Base-by-base conservation (phyloP, 2,329 filamentous ascomycete genomes). In the Xylariales sp. region DNA sequence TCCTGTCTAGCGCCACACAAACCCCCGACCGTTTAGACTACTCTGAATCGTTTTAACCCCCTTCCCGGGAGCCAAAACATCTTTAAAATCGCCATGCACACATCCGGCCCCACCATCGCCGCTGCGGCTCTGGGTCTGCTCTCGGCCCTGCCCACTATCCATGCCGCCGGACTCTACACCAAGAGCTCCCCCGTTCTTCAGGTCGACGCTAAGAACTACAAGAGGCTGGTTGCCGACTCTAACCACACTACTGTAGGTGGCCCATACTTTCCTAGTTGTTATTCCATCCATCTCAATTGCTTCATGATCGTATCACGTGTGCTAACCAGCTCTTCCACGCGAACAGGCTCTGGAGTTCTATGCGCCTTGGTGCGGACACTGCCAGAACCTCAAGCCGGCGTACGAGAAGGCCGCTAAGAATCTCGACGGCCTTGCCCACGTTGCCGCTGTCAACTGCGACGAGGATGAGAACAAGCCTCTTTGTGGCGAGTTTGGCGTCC, bases 291-390 rank as follows among this genome's bases (percentile, higher is more conserved):
- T 20, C 15, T 29, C 14, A 8, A 12, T 15, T 8, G 14, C 30
- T 31, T n/a, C n/a, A n/a, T n/a, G n/a, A n/a, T n/a, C n/a, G n/a
- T n/a, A n/a, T n/a, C n/a, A n/a, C n/a, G n/a, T n/a, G n/a, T n/a
- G n/a, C n/a, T n/a, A n/a, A n/a, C n/a, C n/a, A n/a, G n/a, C n/a
- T n/a, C n/a, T n/a, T n/a, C n/a, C n/a, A n/a, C n/a, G n/a, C n/a
- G n/a, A n/a, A 6, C 48, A 81, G 74, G 74, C 81, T 31, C 66
- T 81, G 59, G 88, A 90, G 66, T 97, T 97, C 74, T 97, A 95
- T 57, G 91, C 91, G 7, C 91, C 91, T 17, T 97, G 91, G 91
- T 97, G 93, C 56, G 93, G 91, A 29, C 93, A 97, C 67, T 98
- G 93, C 70, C 78, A 95, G 66, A 96, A 85, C 66, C 83, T 98